A percentile compares a stretch with the other conserved stretches of the same genome.
These are phyloP conservation scores for Geranium rotundifolium DNA, from an alignment of 345 rosid genomes.

Conservation along the genomic window DNA sequence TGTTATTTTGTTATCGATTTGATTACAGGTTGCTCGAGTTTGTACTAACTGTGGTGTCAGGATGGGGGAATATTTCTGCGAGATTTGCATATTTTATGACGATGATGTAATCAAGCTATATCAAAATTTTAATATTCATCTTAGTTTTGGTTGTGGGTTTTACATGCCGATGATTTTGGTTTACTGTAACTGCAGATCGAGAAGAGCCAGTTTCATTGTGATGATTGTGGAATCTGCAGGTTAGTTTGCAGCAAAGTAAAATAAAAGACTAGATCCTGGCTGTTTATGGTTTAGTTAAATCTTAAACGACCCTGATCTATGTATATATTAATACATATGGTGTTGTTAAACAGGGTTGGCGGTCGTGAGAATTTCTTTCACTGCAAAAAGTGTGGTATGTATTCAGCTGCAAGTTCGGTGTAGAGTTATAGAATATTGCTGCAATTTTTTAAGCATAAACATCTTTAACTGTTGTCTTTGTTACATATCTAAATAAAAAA, in stretches of 20 bases:
- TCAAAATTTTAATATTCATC: constrained; percentile 1
- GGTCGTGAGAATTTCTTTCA: constrained; percentile 77
- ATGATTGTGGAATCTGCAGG: constrained; percentile 98
- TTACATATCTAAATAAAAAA: too few relatives aligned
- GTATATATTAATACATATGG: neutral
- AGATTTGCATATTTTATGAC: constrained; percentile 83
- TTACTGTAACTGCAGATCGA: constrained; percentile 32
- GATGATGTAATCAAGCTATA: constrained; percentile 50
- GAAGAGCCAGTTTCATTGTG: constrained; percentile 80
- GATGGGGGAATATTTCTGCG: constrained; percentile 94
- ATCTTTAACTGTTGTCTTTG: too few relatives aligned
- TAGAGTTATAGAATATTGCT: too few relatives aligned
- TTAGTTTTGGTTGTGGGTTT: neutral
- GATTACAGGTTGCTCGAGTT: constrained; percentile 50
- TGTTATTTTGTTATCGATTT: neutral
- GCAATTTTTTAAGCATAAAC: too few relatives aligned
- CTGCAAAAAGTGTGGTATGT: constrained; percentile 90
- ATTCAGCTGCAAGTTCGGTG: neutral
- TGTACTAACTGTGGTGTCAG: constrained; percentile 95
- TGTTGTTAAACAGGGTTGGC: constrained; percentile 51
- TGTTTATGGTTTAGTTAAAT: neutral
- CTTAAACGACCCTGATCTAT: too few relatives aligned
- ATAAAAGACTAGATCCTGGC: neutral
- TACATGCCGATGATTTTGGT: neutral
- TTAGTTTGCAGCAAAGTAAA: constrained; percentile 14